Evolutionary conservation across 2,329 filamentous ascomycete species (phyloP).

Genomic region (Cladosporium colombiae): DNA sequence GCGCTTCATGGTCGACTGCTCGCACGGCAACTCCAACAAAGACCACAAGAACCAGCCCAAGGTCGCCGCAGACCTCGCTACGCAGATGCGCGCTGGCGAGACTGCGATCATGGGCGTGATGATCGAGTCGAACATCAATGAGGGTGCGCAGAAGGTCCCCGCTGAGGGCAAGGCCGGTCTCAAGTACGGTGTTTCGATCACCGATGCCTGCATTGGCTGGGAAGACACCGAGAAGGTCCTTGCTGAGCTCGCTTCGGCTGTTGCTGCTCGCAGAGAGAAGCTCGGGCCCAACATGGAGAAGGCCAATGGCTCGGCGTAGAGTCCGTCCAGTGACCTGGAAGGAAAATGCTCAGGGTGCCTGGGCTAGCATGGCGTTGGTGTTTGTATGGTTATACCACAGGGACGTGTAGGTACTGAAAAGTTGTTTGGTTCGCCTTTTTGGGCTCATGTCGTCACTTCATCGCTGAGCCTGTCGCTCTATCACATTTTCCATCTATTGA

Average conservation of each 20-base stretch:
- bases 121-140: conserved; percentile 98
- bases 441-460: background rate
- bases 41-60: conserved; percentile 96
- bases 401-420: conserved; percentile 10
- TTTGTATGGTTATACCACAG: conserved; percentile 20
- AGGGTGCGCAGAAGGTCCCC: conserved; percentile 76
- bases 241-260: conserved; percentile 81
- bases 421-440: conserved; percentile 4
- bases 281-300: conserved; percentile 28
- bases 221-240: conserved; percentile 78
- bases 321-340: background rate
- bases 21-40: conserved; percentile 97
- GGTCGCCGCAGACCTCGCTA: conserved; percentile 77
- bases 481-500: background rate
- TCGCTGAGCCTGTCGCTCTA: background rate
- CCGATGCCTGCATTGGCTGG: conserved; percentile 95
- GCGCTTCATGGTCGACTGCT: conserved; percentile 98
- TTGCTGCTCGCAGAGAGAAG: conserved; percentile 68
- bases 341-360: background rate
- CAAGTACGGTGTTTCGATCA: conserved; percentile 91
- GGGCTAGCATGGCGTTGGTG: conserved; percentile 7
- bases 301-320: conserved; percentile 28
- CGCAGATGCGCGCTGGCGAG: conserved; percentile 86
- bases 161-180: conserved; percentile 74
- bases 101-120: conserved; percentile 91